These are phyloP conservation scores for Debaryomyces prosopidis DNA, from an alignment of 805 yeast genomes.

Conservation along the genomic window DNA sequence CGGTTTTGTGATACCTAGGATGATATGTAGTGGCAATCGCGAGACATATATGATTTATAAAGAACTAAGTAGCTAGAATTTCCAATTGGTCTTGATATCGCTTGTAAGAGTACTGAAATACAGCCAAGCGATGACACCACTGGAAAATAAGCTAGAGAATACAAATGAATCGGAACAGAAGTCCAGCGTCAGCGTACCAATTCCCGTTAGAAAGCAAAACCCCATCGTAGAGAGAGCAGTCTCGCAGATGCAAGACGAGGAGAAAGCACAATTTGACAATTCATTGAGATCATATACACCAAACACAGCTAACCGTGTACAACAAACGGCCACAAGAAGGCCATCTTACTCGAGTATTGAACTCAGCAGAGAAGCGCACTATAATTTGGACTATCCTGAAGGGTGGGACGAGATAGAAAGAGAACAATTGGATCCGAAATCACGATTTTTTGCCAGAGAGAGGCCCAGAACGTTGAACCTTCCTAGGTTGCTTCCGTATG, in stretches of 20 bases:
- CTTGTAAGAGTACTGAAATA: not conserved
- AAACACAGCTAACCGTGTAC: not conserved
- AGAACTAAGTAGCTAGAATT: not conserved
- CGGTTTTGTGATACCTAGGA: not conserved
- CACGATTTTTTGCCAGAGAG: conserved; percentile 37
- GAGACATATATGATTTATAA: not conserved
- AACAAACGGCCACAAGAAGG: conserved; percentile 15
- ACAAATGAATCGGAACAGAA: not conserved
- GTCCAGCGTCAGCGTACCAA: conserved; percentile 14
- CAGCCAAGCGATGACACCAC: not conserved
- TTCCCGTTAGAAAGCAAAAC: conserved; percentile 13
- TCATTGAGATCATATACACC: conserved; percentile 6
- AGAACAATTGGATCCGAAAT: conserved; percentile 32
- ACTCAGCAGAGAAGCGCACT: conserved; percentile 32
- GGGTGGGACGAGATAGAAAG: conserved; percentile 28
- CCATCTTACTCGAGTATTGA: conserved; percentile 34
- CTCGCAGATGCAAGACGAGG: conserved; percentile 7
- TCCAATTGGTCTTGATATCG: not conserved
- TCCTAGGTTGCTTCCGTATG: conserved; percentile 65
- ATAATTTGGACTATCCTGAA: conserved; percentile 54
- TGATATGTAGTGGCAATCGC: not conserved
- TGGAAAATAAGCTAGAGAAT: not conserved
- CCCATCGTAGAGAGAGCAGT: conserved; percentile 5
- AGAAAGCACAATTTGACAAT: not conserved
- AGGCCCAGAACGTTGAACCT: conserved; percentile 43